Conservation (phyloP, 139 green algal species). For the Nannochloris sp. region DNA sequence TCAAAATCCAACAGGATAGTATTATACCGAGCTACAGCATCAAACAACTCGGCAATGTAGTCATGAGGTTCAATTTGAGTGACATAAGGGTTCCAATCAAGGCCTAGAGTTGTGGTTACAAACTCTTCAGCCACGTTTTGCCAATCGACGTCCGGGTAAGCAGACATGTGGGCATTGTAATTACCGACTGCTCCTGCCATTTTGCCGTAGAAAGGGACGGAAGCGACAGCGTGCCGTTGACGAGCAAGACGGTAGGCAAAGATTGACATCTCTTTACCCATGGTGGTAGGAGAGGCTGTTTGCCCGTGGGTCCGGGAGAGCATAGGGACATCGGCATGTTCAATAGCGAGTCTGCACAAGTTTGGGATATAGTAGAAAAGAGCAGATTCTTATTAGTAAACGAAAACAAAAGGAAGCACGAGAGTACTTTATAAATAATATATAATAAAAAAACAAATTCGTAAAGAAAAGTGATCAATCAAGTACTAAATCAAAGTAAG, state of each 20-base stretch:
- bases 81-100: constrained; percentile 86
- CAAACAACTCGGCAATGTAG: constrained; percentile 96
- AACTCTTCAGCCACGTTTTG: constrained; percentile 63
- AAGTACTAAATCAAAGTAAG: too few species aligned
- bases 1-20: constrained; percentile 97
- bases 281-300: constrained; percentile 92
- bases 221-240: constrained; percentile 46
- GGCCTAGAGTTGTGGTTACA: constrained; percentile 62
- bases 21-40: constrained; percentile 87
- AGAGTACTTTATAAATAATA: background rate
- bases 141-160: constrained; percentile 95
- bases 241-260: constrained; percentile 79
- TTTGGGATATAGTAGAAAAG: background rate
- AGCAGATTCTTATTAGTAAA: background rate
- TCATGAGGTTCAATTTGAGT: constrained; percentile 99
- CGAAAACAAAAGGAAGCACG: background rate
- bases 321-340: constrained; percentile 88
- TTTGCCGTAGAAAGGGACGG: constrained; percentile 77
- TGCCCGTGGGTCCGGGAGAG: constrained; percentile 95
- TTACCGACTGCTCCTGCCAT: constrained; percentile 97
- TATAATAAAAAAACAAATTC: background rate
- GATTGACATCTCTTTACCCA: constrained; percentile 98
- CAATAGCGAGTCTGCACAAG: constrained; percentile 44
- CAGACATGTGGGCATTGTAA: constrained; percentile 96
- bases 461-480: background rate